Conservation (phyloP, 2,329 filamentous ascomycete species). For the Exophiala alcalophila region DNA sequence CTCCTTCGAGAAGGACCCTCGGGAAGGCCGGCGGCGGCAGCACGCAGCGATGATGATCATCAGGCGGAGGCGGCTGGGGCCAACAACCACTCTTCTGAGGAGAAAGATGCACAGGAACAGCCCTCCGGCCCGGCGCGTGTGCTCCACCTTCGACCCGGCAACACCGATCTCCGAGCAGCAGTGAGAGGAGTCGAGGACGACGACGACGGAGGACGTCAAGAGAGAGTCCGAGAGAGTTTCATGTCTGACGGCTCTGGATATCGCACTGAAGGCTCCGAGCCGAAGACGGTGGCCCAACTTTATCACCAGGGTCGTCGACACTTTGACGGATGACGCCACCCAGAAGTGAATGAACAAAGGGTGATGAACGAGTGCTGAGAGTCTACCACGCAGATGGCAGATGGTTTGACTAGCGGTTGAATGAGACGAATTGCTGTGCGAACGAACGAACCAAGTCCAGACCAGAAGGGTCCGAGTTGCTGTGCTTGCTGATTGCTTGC, state of each 20-base stretch:
- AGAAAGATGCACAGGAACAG: background rate
- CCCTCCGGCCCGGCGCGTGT: slow-evolving; percentile 12
- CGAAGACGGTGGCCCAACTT: slow-evolving; percentile 23
- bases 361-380: no score
- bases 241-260: slow-evolving; percentile 21
- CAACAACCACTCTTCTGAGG: slow-evolving; percentile 5
- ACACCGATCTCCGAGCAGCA: slow-evolving; percentile 14
- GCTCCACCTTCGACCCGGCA: slow-evolving; percentile 15
- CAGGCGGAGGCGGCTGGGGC: background rate
- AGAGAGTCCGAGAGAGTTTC: slow-evolving; percentile 17
- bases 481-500: no score
- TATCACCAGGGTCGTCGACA: slow-evolving; percentile 21
- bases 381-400: no score
- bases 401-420: no score
- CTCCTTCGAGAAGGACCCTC: slow-evolving; percentile 4
- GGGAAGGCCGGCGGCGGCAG: background rate
- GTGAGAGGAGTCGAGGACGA: background rate
- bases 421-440: no score
- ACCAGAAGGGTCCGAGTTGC: no score
- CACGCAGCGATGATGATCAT: background rate
- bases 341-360: no score
- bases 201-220: slow-evolving; percentile 1
- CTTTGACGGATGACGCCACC: slow-evolving; percentile 19
- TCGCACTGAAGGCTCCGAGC: slow-evolving; percentile 22
- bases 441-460: no score